These are phyloP conservation scores for Rubus parviflorus DNA, from an alignment of 306 rosid species.

Conservation along the genomic window DNA sequence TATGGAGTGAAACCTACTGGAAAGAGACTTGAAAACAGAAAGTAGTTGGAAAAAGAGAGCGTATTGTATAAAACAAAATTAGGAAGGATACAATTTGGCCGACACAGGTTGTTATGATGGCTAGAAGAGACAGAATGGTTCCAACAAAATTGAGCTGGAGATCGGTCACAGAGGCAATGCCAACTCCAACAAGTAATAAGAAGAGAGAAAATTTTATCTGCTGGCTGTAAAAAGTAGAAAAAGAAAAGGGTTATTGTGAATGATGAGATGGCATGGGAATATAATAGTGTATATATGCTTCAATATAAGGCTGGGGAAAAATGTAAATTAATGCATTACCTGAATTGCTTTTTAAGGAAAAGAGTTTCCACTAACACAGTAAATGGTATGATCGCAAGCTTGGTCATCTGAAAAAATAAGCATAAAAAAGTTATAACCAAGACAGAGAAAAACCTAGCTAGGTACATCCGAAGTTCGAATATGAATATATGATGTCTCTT, in stretches of 20 bases:
- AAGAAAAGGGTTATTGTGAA: neutral
- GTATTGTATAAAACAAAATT: neutral
- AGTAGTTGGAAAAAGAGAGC: conserved; percentile 18
- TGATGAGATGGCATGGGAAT: neutral
- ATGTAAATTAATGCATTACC: conserved; percentile 41
- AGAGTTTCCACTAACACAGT: conserved; percentile 82
- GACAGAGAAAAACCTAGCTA: neutral
- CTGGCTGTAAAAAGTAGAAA: conserved; percentile 51
- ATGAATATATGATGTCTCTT: neutral
- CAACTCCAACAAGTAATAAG: conserved; percentile 85
- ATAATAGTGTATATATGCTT: neutral
- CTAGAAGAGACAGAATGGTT: conserved; percentile 75
- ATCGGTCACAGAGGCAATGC: conserved; percentile 93
- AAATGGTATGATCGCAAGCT: conserved; percentile 98
- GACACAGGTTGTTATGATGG: conserved; percentile 86
- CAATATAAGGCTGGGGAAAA: neutral
- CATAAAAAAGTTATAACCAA: neutral
- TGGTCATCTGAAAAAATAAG: conserved; percentile 75
- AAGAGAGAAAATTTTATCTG: conserved; percentile 74
- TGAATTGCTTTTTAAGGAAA: conserved; percentile 84
- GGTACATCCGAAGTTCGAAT: neutral
- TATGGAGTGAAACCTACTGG: conserved; percentile 11
- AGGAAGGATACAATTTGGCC: conserved; percentile 90
- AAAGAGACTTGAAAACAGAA: conserved; percentile 13
- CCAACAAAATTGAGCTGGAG: conserved; percentile 95